Percentiles rank a stretch among this genome's conserved stretches.
phyloP scores from a whole-genome alignment of 495 filamentous ascomycete genomes.

The Talaromyces ruber region DNA sequence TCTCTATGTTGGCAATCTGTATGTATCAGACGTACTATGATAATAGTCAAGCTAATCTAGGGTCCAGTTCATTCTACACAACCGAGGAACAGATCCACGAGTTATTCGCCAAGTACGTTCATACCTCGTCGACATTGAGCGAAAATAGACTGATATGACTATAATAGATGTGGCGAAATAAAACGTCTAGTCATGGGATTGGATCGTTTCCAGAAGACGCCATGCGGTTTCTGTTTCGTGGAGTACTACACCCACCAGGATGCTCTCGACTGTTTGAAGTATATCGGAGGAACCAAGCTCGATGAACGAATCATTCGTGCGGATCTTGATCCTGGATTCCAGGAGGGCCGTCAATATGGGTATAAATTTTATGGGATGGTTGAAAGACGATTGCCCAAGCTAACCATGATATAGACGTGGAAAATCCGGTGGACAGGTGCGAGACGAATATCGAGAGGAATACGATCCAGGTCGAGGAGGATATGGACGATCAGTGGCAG shows the following conservation, averaged over 20 bases:
- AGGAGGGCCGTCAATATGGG: constrained; percentile 94
- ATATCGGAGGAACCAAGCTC: constrained; percentile 95
- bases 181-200: constrained; percentile 98
- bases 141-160: background rate
- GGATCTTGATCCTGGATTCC: constrained; percentile 94
- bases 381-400: constrained; percentile 8
- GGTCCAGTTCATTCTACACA: constrained; percentile 89
- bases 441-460: constrained; percentile 95
- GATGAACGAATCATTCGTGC: constrained; percentile 95
- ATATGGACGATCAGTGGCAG: constrained; percentile 61
- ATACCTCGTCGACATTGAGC: background rate
- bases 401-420: constrained; percentile 46
- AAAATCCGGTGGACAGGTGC: constrained; percentile 93
- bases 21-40: constrained; percentile 21
- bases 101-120: constrained; percentile 72
- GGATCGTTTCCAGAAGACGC: constrained; percentile 93
- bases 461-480: constrained; percentile 92
- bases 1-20: constrained; percentile 97
- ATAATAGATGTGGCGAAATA: constrained; percentile 76
- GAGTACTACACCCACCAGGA: constrained; percentile 98
- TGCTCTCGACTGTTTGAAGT: constrained; percentile 95
- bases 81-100: constrained; percentile 99
- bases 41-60: background rate
- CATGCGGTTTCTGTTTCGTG: constrained; percentile 98
- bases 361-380: constrained; percentile 19